Percentiles rank a stretch among this genome's conserved stretches.
These are phyloP conservation scores for Nemania sp. DNA, from an alignment of 2,329 filamentous ascomycete species.

Conservation along the genomic window DNA sequence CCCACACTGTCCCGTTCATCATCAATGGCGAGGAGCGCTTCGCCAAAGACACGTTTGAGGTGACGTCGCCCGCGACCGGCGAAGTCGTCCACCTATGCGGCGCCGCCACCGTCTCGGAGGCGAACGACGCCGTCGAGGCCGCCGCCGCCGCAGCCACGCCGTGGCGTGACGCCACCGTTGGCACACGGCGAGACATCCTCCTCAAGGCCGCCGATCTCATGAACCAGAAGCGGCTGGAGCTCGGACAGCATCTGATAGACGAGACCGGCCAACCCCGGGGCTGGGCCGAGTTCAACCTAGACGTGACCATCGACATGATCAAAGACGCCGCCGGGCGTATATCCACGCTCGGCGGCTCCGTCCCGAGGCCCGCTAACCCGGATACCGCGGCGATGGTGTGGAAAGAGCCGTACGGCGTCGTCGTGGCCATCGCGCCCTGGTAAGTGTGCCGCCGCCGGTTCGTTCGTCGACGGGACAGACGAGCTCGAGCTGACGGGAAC, in stretches of 20 bases:
- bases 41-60: constrained; percentile 55
- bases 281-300: constrained; percentile 51
- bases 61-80: constrained; percentile 59
- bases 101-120: constrained; percentile 53
- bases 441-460: constrained; percentile 44
- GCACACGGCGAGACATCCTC: constrained; percentile 69
- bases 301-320: constrained; percentile 44
- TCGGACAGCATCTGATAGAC: constrained; percentile 60
- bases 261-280: constrained; percentile 49
- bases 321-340: constrained; percentile 50
- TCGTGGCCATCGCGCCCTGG: constrained; percentile 82
- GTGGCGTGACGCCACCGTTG: constrained; percentile 48
- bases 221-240: constrained; percentile 56
- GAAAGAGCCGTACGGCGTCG: constrained; percentile 78
- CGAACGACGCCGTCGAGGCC: constrained; percentile 27
- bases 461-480: neutral
- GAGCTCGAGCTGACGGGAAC: constrained; percentile 5
- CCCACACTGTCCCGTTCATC: constrained; percentile 47
- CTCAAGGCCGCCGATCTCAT: constrained; percentile 70
- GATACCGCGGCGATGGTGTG: constrained; percentile 66
- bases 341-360: constrained; percentile 41
- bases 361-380: constrained; percentile 46
- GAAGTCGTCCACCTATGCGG: constrained; percentile 58
- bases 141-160: constrained; percentile 19
- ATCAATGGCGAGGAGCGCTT: constrained; percentile 52